These are phyloP conservation scores for Stagonosporopsis tanaceti DNA, from an alignment of 2,329 filamentous ascomycete genomes.

Conservation along the genomic window DNA sequence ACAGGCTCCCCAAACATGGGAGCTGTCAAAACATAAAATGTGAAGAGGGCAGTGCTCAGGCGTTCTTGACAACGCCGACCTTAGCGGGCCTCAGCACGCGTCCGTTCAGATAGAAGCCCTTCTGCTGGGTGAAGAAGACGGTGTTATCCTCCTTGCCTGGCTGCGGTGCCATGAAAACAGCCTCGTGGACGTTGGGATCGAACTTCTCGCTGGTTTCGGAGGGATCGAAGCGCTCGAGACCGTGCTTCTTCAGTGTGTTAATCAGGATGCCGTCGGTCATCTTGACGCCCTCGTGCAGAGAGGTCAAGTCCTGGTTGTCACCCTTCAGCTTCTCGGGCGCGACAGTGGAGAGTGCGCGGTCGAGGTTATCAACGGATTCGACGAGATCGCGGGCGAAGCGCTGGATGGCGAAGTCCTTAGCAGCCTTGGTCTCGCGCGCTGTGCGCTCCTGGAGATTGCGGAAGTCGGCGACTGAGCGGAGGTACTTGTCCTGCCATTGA, in stretches of 20 bases:
- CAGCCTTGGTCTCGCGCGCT: conserved; percentile 84
- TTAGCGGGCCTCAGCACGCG: conserved; percentile 89
- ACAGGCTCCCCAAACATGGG: conserved; percentile 2
- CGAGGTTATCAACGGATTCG: conserved; percentile 95
- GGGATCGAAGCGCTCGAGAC: conserved; percentile 87
- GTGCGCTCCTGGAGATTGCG: conserved; percentile 97
- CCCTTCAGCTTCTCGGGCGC: conserved; percentile 74
- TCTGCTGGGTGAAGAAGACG: conserved; percentile 92
- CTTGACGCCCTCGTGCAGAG: conserved; percentile 86
- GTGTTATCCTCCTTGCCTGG: conserved; percentile 87
- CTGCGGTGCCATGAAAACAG: conserved; percentile 90
- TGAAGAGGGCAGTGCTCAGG: conserved; percentile 38
- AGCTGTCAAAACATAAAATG: conserved; percentile 1
- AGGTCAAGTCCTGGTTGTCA: conserved; percentile 75
- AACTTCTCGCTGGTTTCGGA: conserved; percentile 78
- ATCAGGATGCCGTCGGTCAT: conserved; percentile 95
- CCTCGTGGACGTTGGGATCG: conserved; percentile 96
- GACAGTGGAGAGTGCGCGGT: conserved; percentile 85
- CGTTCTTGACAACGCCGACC: conserved; percentile 94
- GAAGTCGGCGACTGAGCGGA: conserved; percentile 94
- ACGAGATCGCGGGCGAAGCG: conserved; percentile 93
- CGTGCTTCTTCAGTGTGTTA: conserved; percentile 90
- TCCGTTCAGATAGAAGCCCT: conserved; percentile 94
- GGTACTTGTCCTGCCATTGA: conserved; percentile 80
- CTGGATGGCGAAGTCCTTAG: conserved; percentile 93